Base-by-base conservation (phyloP, 2,329 filamentous ascomycete genomes). In the Cladobotryum protrusum region DNA sequence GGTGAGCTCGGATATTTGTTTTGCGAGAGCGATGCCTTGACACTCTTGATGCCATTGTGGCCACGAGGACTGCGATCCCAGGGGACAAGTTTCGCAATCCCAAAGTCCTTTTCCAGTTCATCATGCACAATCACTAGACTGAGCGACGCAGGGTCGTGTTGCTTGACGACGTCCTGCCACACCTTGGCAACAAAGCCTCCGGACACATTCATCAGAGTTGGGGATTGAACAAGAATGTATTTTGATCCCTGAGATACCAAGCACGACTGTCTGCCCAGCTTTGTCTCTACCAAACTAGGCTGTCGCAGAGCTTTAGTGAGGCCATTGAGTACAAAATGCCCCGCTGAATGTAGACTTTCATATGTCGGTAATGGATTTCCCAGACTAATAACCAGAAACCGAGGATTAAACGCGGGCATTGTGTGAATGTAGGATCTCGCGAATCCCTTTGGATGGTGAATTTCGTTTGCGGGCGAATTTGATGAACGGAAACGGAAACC, bases 311-410 rank as follows among this genome's bases (percentile, higher is more conserved):
- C 59, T 14, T 69, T 72, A 17, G 76, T 74, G 8, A 92, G 70
- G 2, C 78, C 73, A 48, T 79, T 73, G 56, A 96, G 79, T 42
- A 89, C 79, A 49, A 83, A 79, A 71, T 97, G 92, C 11, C 91
- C 93, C 13, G 90, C 89, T 19, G 85, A 91, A 70, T 97, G 93
- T 7, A 92, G 82, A 17, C 88, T 95, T 55, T 85, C 77, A 56
- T 81, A 79, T 67, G 92, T 91, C 2, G 82, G 73, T 6, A 78
- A 74, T 6, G 87, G 89, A 60, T 97, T 97, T 58, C 93, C 93
- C 55, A 99, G 79, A 54, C 89, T 93, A 71, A 90, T 80, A 60
- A 97, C 76, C 50, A 97, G 81, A 59, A 95, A 81, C 36, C 77
- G 79, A 42, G 71, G 67, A 24, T 61, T 66, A 48, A 69, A 67